phyloP scores from a whole-genome alignment of 192 early-diverging fungal species.

The Coemansia sp. region DNA sequence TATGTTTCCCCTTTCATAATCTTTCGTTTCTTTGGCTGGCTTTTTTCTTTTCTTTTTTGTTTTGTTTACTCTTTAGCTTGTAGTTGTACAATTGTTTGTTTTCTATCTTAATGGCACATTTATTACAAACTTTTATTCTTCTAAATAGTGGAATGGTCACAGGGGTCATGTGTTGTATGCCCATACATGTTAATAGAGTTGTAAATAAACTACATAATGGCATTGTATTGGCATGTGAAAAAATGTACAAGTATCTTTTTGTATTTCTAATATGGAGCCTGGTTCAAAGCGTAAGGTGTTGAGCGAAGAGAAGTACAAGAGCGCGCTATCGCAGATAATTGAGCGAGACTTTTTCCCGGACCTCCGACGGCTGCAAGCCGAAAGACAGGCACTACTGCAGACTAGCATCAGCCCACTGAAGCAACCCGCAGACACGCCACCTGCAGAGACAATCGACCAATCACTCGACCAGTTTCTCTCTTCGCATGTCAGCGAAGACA shows the following conservation, averaged over 20 bases:
- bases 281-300: conserved; percentile 2
- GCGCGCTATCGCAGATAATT: conserved; percentile 21
- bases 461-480: conserved; percentile 17
- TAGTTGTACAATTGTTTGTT: conserved; percentile 10
- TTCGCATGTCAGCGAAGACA: conserved; percentile 35
- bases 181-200: too few relatives aligned
- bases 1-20: conserved; percentile 1
- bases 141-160: too few relatives aligned
- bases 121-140: too few relatives aligned
- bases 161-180: too few relatives aligned
- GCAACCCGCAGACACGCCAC: not conserved
- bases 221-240: too few relatives aligned
- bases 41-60: conserved; percentile 8
- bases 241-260: too few relatives aligned
- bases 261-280: too few relatives aligned
- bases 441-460: not conserved
- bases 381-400: conserved; percentile 3
- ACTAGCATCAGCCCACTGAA: not conserved
- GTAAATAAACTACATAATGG: not conserved
- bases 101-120: conserved; percentile 1
- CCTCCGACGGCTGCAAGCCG: conserved; percentile 8
- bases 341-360: conserved; percentile 42
- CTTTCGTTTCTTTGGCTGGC: not conserved
- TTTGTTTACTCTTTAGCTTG: conserved; percentile 4
- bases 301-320: conserved; percentile 25